Evolutionary conservation across 2,329 filamentous ascomycete species (phyloP).

Genomic region (Zymoseptoria pseudotritici): DNA sequence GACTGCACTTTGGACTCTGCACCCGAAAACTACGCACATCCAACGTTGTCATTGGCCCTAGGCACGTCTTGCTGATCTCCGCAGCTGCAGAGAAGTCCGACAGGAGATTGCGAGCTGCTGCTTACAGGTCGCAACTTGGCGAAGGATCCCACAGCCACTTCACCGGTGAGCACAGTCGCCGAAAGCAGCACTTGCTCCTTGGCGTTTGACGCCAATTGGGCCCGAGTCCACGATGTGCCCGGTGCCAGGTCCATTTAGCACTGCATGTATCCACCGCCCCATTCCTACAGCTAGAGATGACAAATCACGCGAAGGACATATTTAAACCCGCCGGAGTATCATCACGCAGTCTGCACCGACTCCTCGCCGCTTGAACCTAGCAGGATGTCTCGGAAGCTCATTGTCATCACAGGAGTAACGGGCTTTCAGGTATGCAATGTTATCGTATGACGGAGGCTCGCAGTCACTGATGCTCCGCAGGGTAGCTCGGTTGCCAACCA

Average conservation of each 20-base stretch:
- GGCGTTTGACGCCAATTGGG: neutral
- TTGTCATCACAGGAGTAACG: constrained; percentile 18
- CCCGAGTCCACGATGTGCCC: too few species aligned
- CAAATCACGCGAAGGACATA: neutral
- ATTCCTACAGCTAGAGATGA: neutral
- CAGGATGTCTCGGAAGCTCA: constrained; percentile 7
- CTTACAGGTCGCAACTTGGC: neutral
- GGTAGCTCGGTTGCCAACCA: constrained; percentile 14
- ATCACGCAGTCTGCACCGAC: neutral
- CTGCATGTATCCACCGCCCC: neutral
- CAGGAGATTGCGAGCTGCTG: too few species aligned
- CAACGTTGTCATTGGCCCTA: too few species aligned
- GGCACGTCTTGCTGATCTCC: too few species aligned
- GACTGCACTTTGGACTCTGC: too few species aligned
- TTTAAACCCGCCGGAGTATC: neutral
- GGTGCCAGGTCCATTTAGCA: neutral
- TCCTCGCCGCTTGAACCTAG: neutral
- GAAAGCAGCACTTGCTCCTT: neutral
- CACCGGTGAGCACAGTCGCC: neutral
- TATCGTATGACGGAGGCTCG: neutral
- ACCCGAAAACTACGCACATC: too few species aligned
- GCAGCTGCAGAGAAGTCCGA: too few species aligned
- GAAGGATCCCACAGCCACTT: neutral
- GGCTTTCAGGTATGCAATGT: constrained; percentile 7
- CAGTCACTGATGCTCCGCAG: neutral